Evolutionary conservation across 306 rosid species (phyloP), one percentile per base, ranked within the genome.

Genomic region (Cicer pinnatifidum): DNA sequence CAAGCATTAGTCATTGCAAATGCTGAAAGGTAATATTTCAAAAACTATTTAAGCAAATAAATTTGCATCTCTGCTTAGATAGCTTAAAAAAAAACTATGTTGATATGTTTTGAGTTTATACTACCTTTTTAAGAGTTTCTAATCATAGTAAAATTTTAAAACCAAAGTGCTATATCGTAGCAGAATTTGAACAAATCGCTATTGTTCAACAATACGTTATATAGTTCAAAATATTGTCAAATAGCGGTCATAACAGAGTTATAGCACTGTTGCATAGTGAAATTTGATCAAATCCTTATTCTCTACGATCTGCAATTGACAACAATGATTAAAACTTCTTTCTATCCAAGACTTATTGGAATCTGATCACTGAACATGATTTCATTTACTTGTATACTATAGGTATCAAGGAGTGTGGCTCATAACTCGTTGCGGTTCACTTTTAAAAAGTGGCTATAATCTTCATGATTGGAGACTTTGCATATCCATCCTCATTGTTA

Each of bases 361-460:
- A 44, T 19, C 33, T 70, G 67, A 16, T 28, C 48, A 57, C 7
- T 60, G 33, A 59, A n/a, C 67, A 52, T 67, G 40, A 10, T 33
- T 44, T 44, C 8, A 51, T 44, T 74, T 60, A 13, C 39, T n/a
- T 57, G n/a, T 80, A 41, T 20, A 15, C 37, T 81, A 61, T 83
- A 94, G 98, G 89, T 89, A 94, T 56, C 84, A 86, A 41, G 98
- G 98, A 67, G 97, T 91, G 54, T 91, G 98, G 98, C 96, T 89
- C 66, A 85, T 94, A 82, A 88, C 90, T 60, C 87, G 97, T 0
- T 91, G 97, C 12, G 98, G 94, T 39, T 68, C 82, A 13, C 88
- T 94, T 43, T 28, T 75, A 54, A 74, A 69, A 80, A 81, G 80
- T 13, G 92, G 95, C 28, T 94, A 89, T 72, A 76, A 84, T 77